These are phyloP conservation scores for Pythium scleroteichum DNA, from an alignment of 352 stramenopile species.

Conservation along the genomic window DNA sequence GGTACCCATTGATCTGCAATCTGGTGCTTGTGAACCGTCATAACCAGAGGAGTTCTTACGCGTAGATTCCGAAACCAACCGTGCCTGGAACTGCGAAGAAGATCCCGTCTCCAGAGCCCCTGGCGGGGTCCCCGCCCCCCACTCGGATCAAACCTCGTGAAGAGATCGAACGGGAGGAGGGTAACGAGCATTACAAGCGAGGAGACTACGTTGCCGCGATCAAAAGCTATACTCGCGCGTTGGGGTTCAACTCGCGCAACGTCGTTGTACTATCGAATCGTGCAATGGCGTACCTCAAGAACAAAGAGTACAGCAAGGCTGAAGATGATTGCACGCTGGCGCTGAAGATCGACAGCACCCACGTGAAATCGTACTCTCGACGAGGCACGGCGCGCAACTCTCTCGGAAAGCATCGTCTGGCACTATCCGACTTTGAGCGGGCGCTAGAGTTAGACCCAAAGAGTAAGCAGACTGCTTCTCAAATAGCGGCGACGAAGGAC, in stretches of 20 bases:
- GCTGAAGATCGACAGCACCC: slow-evolving; percentile 71
- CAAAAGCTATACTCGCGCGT: slow-evolving; percentile 86
- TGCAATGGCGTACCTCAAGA: slow-evolving; percentile 90
- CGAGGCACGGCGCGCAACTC: slow-evolving; percentile 86
- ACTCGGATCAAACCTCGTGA: slow-evolving; percentile 38
- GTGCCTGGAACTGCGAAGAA: not conserved
- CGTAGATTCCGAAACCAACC: not conserved
- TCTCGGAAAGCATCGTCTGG: slow-evolving; percentile 82
- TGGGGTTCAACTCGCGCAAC: slow-evolving; percentile 75
- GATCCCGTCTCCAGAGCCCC: no score
- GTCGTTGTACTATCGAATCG: slow-evolving; percentile 88
- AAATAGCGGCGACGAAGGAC: slow-evolving; percentile 63
- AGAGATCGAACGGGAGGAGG: slow-evolving; percentile 86
- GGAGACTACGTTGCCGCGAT: slow-evolving; percentile 88
- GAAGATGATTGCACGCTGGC: slow-evolving; percentile 89
- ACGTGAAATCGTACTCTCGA: slow-evolving; percentile 86
- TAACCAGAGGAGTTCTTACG: not conserved
- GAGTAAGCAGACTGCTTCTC: slow-evolving; percentile 66
- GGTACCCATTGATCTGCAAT: not conserved
- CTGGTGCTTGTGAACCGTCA: not conserved
- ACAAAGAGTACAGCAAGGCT: slow-evolving; percentile 83
- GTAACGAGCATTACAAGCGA: slow-evolving; percentile 90
- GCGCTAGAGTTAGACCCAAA: slow-evolving; percentile 65
- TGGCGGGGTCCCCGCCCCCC: not conserved
- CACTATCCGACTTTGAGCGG: slow-evolving; percentile 78